phyloP scores from a whole-genome alignment of 1,284 basidiomycete species.

The Ganoderma boninense region DNA sequence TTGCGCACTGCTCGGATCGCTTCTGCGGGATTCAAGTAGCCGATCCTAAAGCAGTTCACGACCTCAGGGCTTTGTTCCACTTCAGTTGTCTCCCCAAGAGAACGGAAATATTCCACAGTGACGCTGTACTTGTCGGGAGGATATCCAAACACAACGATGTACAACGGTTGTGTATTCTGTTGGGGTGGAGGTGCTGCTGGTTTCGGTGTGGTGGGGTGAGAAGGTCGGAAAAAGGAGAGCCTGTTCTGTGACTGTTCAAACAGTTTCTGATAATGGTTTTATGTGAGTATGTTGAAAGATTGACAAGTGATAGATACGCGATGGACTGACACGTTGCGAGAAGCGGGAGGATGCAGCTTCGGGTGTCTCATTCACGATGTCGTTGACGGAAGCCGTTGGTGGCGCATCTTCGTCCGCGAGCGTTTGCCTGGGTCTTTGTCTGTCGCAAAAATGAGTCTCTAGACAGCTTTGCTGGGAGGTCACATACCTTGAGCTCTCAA shows the following conservation, averaged over 20 bases:
- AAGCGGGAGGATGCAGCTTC: constrained; percentile 49
- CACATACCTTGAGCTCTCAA: constrained; percentile 67
- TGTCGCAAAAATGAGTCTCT: constrained; percentile 8
- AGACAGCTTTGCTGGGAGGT: too few species aligned
- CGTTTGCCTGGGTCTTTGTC: constrained; percentile 61
- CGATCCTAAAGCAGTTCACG: constrained; percentile 75
- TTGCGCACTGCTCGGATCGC: constrained; percentile 79
- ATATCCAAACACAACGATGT: constrained; percentile 80
- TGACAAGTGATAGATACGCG: neutral
- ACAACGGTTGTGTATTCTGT: constrained; percentile 46
- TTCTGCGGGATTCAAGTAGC: constrained; percentile 72
- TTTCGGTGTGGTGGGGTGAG: constrained; percentile 42
- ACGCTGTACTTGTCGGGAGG: constrained; percentile 75
- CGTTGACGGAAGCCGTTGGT: constrained; percentile 72
- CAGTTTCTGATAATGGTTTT: constrained; percentile 36
- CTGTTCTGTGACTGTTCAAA: constrained; percentile 42
- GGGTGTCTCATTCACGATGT: constrained; percentile 68
- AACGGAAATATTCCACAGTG: constrained; percentile 76
- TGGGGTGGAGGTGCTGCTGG: constrained; percentile 40
- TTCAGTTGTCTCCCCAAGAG: constrained; percentile 70
- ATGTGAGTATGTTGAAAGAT: neutral
- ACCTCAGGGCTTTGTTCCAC: constrained; percentile 70
- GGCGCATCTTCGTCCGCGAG: constrained; percentile 78
- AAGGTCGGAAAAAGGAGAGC: constrained; percentile 35
- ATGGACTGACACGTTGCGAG: constrained; percentile 53